These are phyloP conservation scores for Saitozyma sp. DNA, from an alignment of 768 basidiomycete genomes.

Conservation along the genomic window DNA sequence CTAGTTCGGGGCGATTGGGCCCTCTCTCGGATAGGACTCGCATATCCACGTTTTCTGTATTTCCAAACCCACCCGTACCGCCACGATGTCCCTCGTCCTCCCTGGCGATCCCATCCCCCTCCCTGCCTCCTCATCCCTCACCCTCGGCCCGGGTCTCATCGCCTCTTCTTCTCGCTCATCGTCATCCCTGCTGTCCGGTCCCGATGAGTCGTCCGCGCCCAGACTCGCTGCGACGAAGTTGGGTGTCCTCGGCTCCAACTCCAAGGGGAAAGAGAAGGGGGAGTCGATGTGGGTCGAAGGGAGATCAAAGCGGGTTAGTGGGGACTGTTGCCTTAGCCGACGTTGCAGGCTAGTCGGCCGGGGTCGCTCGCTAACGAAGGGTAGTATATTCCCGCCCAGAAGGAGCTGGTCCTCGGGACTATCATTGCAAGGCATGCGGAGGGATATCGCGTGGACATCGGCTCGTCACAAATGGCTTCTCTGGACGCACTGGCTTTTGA, in stretches of 20 bases:
- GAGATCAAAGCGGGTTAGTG: constrained; percentile 76
- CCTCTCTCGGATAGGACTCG: no score
- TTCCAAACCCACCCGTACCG: not conserved
- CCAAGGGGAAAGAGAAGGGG: constrained; percentile 49
- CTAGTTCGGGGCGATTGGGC: no score
- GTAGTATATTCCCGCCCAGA: constrained; percentile 86
- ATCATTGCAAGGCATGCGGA: constrained; percentile 79
- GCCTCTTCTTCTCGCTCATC: constrained; percentile 58
- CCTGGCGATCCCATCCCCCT: constrained; percentile 74
- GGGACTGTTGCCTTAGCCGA: constrained; percentile 3
- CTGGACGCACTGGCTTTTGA: constrained; percentile 93
- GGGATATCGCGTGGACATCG: constrained; percentile 91
- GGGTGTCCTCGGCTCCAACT: constrained; percentile 26
- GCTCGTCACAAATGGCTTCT: constrained; percentile 77
- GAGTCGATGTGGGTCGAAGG: constrained; percentile 81
- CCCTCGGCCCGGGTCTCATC: constrained; percentile 72
- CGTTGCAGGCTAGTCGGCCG: not conserved
- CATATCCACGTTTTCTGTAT: not conserved
- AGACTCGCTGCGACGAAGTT: constrained; percentile 50
- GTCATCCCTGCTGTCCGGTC: constrained; percentile 14
- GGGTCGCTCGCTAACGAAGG: constrained; percentile 4
- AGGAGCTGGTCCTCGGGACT: constrained; percentile 85
- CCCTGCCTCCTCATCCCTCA: constrained; percentile 58
- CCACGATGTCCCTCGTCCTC: constrained; percentile 60
- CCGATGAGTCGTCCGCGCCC: constrained; percentile 36